Conservation (phyloP, 768 basidiomycete genomes). For the Coprinopsis strossmayeri region DNA sequence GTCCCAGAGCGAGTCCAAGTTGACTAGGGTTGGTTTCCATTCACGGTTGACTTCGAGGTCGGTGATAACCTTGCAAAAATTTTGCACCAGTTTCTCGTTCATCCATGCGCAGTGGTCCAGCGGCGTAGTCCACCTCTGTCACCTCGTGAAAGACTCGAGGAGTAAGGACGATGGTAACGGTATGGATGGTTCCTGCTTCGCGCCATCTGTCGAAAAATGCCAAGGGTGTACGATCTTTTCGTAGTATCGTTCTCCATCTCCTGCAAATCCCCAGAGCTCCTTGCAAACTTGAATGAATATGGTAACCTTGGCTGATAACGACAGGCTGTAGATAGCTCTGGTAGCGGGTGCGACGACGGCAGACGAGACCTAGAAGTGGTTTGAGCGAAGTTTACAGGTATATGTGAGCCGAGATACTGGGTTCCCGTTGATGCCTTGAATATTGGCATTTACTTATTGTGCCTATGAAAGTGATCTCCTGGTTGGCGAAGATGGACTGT, state of each 20-base stretch:
- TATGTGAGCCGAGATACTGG: slow-evolving; percentile 39
- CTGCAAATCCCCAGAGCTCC: slow-evolving; percentile 95
- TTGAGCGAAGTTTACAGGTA: neutral
- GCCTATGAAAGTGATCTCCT: slow-evolving; percentile 86
- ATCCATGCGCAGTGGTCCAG: slow-evolving; percentile 71
- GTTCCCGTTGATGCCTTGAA: slow-evolving; percentile 63
- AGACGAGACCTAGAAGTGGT: slow-evolving; percentile 58
- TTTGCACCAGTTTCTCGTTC: slow-evolving; percentile 80
- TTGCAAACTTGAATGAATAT: slow-evolving; percentile 96
- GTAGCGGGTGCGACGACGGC: slow-evolving; percentile 79
- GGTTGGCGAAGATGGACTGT: slow-evolving; percentile 75
- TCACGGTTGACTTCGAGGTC: slow-evolving; percentile 85
- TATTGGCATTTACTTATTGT: slow-evolving; percentile 73
- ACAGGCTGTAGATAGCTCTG: slow-evolving; percentile 82
- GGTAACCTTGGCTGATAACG: slow-evolving; percentile 85
- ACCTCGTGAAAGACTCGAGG: slow-evolving; percentile 87
- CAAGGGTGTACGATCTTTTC: slow-evolving; percentile 98
- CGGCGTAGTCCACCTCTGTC: slow-evolving; percentile 73
- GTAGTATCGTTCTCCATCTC: slow-evolving; percentile 91
- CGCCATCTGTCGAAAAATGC: slow-evolving; percentile 82
- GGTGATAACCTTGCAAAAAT: slow-evolving; percentile 93
- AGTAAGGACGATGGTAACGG: slow-evolving; percentile 89
- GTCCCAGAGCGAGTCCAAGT: slow-evolving; percentile 83
- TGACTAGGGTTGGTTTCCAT: slow-evolving; percentile 82
- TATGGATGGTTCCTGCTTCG: slow-evolving; percentile 82